A percentile compares a stretch with the other conserved stretches of the same genome.
Evolutionary conservation across 192 early-diverging fungal species (phyloP).

Genomic region (Cetraspora pellucida): DNA sequence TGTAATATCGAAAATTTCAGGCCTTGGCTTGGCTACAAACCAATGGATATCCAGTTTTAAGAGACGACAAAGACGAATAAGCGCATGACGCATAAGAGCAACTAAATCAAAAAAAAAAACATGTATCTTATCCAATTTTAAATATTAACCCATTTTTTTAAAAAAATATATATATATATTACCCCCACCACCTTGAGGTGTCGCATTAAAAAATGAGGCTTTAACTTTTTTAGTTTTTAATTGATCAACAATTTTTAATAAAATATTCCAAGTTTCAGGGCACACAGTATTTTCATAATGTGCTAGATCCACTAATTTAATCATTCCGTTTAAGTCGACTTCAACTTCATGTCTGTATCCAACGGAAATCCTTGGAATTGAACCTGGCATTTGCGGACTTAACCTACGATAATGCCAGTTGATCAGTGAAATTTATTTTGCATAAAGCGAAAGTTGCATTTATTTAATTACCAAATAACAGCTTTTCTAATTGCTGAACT

Average conservation of each 20-base stretch:
- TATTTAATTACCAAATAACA: conserved; percentile 57
- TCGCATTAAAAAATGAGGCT: conserved; percentile 79
- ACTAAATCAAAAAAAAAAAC: conserved; percentile 44
- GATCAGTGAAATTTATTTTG: neutral
- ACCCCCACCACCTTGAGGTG: conserved; percentile 84
- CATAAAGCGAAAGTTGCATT: no score
- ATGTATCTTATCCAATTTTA: neutral
- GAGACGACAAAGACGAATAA: conserved; percentile 68
- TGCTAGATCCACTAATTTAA: conserved; percentile 63
- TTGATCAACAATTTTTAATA: conserved; percentile 57
- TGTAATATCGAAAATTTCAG: conserved; percentile 85
- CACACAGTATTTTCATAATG: conserved; percentile 69
- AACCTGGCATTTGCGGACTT: conserved; percentile 71
- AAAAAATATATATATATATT: neutral
- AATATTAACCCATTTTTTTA: conserved; percentile 16
- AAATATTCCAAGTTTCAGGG: conserved; percentile 67
- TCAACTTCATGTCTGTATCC: conserved; percentile 64
- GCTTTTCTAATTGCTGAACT: conserved; percentile 74
- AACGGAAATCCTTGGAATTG: conserved; percentile 71
- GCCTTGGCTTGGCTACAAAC: conserved; percentile 83
- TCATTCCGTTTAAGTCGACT: conserved; percentile 76
- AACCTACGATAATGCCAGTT: conserved; percentile 39
- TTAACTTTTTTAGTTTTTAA: conserved; percentile 60
- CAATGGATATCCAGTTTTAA: conserved; percentile 69
- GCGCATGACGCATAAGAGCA: conserved; percentile 86